These are phyloP conservation scores for Tanacetum coccineum DNA, from an alignment of 129 eudicot species.

Conservation along the genomic window DNA sequence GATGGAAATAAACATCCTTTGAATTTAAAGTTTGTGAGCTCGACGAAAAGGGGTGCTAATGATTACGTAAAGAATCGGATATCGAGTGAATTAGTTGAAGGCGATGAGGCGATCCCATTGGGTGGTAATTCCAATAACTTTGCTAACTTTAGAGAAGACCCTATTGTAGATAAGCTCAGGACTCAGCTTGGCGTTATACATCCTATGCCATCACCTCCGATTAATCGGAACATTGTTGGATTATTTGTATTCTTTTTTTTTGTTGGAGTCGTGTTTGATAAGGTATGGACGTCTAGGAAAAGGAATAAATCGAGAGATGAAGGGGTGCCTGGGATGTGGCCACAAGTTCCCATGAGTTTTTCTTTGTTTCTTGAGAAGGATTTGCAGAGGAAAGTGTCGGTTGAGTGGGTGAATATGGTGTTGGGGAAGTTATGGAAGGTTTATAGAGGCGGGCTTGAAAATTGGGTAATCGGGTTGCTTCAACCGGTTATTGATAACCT, in stretches of 20 bases:
- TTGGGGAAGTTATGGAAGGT: constrained; percentile 97
- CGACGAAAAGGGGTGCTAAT: constrained; percentile 41
- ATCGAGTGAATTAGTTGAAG: constrained; percentile 37
- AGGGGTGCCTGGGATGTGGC: constrained; percentile 46
- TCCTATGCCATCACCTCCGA: constrained; percentile 88
- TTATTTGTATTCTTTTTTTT: constrained; percentile 88
- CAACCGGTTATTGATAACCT: constrained; percentile 94
- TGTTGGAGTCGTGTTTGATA: constrained; percentile 88
- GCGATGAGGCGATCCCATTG: constrained; percentile 34
- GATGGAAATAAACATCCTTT: constrained; percentile 28
- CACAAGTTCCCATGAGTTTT: constrained; percentile 63
- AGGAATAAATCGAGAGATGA: constrained; percentile 40
- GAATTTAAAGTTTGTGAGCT: constrained; percentile 34
- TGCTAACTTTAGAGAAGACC: constrained; percentile 68
- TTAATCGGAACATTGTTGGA: constrained; percentile 67
- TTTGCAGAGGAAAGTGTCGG: constrained; percentile 96
- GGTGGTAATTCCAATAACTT: constrained; percentile 37
- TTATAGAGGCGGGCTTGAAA: constrained; percentile 85
- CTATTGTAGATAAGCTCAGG: constrained; percentile 89
- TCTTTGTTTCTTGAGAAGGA: constrained; percentile 86
- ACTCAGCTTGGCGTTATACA: constrained; percentile 88
- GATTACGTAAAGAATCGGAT: constrained; percentile 41
- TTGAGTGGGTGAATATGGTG: constrained; percentile 99
- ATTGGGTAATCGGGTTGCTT: constrained; percentile 81
- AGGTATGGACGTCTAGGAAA: constrained; percentile 72